Evolutionary conservation across 2,329 filamentous ascomycete species (phyloP).

Genomic region (Neurospora sp.): DNA sequence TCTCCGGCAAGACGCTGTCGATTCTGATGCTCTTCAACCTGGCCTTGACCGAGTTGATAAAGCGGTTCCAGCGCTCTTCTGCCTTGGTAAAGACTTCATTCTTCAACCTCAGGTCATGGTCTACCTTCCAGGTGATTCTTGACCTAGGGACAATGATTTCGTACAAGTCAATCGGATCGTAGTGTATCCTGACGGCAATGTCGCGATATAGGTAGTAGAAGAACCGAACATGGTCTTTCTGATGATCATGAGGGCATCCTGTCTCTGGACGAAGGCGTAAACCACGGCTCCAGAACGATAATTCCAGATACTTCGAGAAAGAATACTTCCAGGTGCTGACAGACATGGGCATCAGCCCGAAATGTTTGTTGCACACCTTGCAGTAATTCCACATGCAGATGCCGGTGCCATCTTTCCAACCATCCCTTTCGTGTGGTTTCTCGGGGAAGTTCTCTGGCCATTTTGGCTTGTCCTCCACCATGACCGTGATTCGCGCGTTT

Average conservation of each 20-base stretch:
- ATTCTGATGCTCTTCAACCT: constrained; percentile 83
- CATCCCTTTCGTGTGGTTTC: constrained; percentile 40
- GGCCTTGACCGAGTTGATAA: constrained; percentile 78
- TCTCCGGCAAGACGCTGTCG: constrained; percentile 82
- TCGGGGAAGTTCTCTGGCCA: constrained; percentile 46
- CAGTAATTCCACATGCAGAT: constrained; percentile 98
- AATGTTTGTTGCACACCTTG: constrained; percentile 84
- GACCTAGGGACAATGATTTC: constrained; percentile 89
- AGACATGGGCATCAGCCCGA: constrained; percentile 83
- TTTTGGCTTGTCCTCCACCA: constrained; percentile 57
- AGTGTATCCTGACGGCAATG: constrained; percentile 79
- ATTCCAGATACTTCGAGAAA: constrained; percentile 94
- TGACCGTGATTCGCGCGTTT: constrained; percentile 83
- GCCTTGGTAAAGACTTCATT: constrained; percentile 81
- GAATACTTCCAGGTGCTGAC: constrained; percentile 96
- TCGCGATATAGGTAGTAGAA: constrained; percentile 69
- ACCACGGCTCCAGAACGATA: constrained; percentile 89
- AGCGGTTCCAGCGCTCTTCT: constrained; percentile 73
- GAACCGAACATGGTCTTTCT: constrained; percentile 84
- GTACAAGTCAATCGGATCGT: constrained; percentile 83
- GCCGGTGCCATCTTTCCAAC: constrained; percentile 29
- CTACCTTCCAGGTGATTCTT: constrained; percentile 94
- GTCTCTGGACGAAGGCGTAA: constrained; percentile 63
- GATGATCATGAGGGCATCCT: constrained; percentile 79
- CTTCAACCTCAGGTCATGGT: constrained; percentile 83